phyloP scores from a whole-genome alignment of 768 basidiomycete species.

The Sarcomyxa edulis region DNA sequence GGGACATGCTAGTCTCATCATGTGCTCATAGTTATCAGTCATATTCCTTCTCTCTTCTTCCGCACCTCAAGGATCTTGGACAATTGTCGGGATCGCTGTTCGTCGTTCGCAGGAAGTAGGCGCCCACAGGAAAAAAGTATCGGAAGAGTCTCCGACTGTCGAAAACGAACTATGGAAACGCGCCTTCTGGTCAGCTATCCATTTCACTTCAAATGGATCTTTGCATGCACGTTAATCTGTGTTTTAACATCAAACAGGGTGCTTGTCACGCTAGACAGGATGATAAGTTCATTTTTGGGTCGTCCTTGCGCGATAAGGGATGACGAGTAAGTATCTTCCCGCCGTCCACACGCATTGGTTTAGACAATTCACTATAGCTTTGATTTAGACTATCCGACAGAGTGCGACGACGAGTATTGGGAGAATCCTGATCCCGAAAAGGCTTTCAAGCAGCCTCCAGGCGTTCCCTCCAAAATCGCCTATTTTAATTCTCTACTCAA shows the following conservation, averaged over 20 bases:
- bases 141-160: conserved; percentile 20
- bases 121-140: conserved; percentile 37
- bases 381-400: conserved; percentile 54
- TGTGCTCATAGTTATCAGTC: conserved; percentile 39
- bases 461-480: conserved; percentile 37
- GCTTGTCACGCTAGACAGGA: conserved; percentile 14
- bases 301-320: conserved; percentile 54
- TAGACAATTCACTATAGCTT: conserved; percentile 32
- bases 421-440: conserved; percentile 32
- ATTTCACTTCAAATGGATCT: too few species aligned
- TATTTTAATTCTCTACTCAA: conserved; percentile 42
- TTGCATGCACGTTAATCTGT: neutral
- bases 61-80: conserved; percentile 65
- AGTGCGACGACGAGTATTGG: conserved; percentile 71
- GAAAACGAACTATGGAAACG: conserved; percentile 63
- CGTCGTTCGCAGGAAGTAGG: conserved; percentile 58
- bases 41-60: conserved; percentile 52
- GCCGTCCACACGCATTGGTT: neutral
- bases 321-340: conserved; percentile 39
- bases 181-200: conserved; percentile 37
- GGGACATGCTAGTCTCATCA: conserved; percentile 3
- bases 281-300: conserved; percentile 36
- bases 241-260: conserved; percentile 8
- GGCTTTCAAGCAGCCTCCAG: conserved; percentile 50
- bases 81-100: conserved; percentile 48